Conservation (phyloP, 2,329 filamentous ascomycete genomes). For the Fusarium sp. region DNA sequence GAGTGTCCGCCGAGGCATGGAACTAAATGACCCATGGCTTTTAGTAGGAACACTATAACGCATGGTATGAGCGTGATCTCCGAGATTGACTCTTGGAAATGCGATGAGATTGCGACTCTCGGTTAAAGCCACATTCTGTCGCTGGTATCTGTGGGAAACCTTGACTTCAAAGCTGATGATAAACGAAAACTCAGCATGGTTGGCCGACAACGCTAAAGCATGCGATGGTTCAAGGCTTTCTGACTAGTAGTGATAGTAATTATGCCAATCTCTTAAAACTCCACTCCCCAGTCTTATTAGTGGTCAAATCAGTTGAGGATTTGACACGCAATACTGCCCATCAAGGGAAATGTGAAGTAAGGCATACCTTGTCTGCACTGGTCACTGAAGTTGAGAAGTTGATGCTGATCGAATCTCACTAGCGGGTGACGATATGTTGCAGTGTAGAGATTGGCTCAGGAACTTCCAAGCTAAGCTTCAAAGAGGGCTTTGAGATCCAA, state of each 20-base stretch:
- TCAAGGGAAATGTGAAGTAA: not conserved
- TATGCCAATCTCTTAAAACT: constrained; percentile 36
- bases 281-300: constrained; percentile 30
- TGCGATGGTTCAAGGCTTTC: constrained; percentile 27
- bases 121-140: constrained; percentile 35
- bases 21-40: not conserved
- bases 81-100: constrained; percentile 22
- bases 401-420: constrained; percentile 13
- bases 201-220: constrained; percentile 38
- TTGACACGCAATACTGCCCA: not conserved
- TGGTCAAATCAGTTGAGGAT: constrained; percentile 15
- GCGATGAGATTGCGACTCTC: constrained; percentile 28
- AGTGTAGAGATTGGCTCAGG: constrained; percentile 32
- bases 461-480: constrained; percentile 38
- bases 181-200: constrained; percentile 18
- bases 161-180: constrained; percentile 21
- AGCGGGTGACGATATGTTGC: constrained; percentile 13
- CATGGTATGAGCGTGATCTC: constrained; percentile 31
- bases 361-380: not conserved
- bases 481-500: constrained; percentile 36
- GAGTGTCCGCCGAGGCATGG: not conserved
- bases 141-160: constrained; percentile 29
- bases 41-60: constrained; percentile 13
- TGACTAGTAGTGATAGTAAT: constrained; percentile 25
- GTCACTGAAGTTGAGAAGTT: constrained; percentile 7